phyloP scores from a whole-genome alignment of 495 filamentous ascomycete genomes.

The Penicillium parvum region DNA sequence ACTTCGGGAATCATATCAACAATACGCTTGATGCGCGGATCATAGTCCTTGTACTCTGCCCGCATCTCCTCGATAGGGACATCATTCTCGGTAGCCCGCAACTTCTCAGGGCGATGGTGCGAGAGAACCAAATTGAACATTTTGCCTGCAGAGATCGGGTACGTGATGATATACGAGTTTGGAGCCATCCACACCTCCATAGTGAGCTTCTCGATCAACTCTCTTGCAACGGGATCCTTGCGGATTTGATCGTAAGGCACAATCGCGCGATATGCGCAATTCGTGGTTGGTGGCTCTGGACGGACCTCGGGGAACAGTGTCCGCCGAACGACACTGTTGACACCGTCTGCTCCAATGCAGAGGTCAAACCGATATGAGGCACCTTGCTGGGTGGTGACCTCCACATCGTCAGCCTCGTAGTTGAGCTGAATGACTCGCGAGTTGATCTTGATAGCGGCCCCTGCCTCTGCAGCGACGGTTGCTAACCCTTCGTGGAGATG shows the following conservation, averaged over 20 bases:
- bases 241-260: conserved; percentile 36
- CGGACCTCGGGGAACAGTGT: conserved; percentile 32
- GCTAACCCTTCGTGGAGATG: conserved; percentile 39
- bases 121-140: conserved; percentile 46
- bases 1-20: conserved; percentile 19
- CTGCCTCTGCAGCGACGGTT: conserved; percentile 26
- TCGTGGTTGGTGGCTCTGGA: conserved; percentile 34
- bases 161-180: conserved; percentile 38
- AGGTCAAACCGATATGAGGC: conserved; percentile 32
- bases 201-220: conserved; percentile 32
- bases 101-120: conserved; percentile 25
- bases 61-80: conserved; percentile 31
- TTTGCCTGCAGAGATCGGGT: conserved; percentile 40
- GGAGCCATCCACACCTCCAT: conserved; percentile 44
- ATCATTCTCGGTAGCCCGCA: conserved; percentile 17
- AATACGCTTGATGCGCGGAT: conserved; percentile 19
- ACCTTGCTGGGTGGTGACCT: conserved; percentile 30
- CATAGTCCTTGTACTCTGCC: conserved; percentile 21
- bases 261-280: conserved; percentile 39
- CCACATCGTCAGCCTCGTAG: conserved; percentile 19
- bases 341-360: conserved; percentile 38
- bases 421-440: conserved; percentile 28
- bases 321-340: conserved; percentile 33
- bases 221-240: conserved; percentile 32
- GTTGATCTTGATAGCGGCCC: conserved; percentile 30